These are phyloP conservation scores for Rosa hybrid DNA, from an alignment of 331 rosid genomes.

Conservation along the genomic window DNA sequence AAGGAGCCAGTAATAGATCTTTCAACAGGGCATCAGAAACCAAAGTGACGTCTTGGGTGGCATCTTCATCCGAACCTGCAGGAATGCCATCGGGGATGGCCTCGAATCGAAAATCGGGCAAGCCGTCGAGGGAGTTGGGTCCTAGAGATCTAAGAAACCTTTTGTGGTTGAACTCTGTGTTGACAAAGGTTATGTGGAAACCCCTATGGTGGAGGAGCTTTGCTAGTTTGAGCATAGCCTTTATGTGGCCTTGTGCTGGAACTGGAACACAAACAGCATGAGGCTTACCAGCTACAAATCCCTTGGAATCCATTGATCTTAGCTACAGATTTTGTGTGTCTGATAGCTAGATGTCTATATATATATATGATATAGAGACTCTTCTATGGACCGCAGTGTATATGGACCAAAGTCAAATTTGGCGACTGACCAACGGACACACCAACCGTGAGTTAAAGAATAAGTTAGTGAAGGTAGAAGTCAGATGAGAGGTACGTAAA, in stretches of 20 bases:
- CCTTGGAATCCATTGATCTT: not conserved
- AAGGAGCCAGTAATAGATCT: conserved; percentile 4
- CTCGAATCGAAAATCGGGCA: conserved; percentile 15
- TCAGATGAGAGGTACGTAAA: too few relatives aligned
- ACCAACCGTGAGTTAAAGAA: too few relatives aligned
- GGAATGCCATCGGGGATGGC: conserved; percentile 26
- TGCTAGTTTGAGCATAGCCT: conserved; percentile 27
- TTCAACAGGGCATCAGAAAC: conserved; percentile 7
- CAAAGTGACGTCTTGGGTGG: conserved; percentile 10
- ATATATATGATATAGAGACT: too few relatives aligned
- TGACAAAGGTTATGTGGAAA: conserved; percentile 35
- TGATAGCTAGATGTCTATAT: too few relatives aligned
- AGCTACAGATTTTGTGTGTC: too few relatives aligned
- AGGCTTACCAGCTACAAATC: not conserved
- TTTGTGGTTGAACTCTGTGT: conserved; percentile 29
- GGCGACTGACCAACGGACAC: too few relatives aligned
- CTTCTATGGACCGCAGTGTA: too few relatives aligned
- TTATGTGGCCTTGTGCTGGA: conserved; percentile 31
- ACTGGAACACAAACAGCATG: conserved; percentile 22
- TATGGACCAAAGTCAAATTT: too few relatives aligned
- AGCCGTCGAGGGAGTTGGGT: conserved; percentile 10
- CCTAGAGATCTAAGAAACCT: conserved; percentile 11
- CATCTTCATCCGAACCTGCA: conserved; percentile 5
- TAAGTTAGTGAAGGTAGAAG: too few relatives aligned
- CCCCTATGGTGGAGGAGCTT: conserved; percentile 38